Base-by-base conservation (phyloP, 2,329 filamentous ascomycete species). In the Phaeosphaeria sp. region DNA sequence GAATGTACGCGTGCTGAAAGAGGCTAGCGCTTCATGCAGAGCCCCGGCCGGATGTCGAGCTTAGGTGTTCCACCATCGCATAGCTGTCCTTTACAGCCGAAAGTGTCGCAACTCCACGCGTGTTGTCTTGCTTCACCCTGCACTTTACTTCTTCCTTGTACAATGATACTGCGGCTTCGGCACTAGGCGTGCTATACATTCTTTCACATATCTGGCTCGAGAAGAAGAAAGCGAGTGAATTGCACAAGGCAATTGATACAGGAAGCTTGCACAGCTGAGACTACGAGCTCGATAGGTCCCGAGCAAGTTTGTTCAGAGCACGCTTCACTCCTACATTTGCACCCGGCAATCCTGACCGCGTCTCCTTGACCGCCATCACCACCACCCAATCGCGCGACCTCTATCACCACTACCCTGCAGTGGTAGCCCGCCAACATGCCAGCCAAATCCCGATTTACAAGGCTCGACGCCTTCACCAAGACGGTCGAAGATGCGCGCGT, bases 391-490 rank as follows among this genome's bases (percentile, higher is more conserved):
- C 9, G 33, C 52, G 30, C 21, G 49, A 40, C 24, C 20, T 47
- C 18, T 30, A 42, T 8, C 36, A 18, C 45, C 24, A 40, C 54
- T 59, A 60, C 59, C 56, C 46, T 51, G 51, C 59, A 53, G 60
- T 44, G 60, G 61, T 59, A 56, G 42, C 36, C 55, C 50, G 53
- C 55, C 59, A 59, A 70, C 51, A 98, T 98, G 95, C 84, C 93
- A 66, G 82, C 89, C 74, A 97, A 96, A 83, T 96, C 92, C 69
- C 89, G 95, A 78, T 97, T 99, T 77, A 97, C 91, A 59, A 90
- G 90, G 86, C 91, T 99, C 64, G 95, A 99, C 80, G 95, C 95
- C 84, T 99, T 99, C 78, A 97, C 94, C 51, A 99, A 99, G 82
- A 99, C 95, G 13, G 95, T 99, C 69, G 95, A 99, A 78, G 95